Percentiles rank a stretch among this genome's conserved stretches.
These are phyloP conservation scores for Colletotrichum sp. DNA, from an alignment of 2,329 filamentous ascomycete genomes.

Conservation along the genomic window DNA sequence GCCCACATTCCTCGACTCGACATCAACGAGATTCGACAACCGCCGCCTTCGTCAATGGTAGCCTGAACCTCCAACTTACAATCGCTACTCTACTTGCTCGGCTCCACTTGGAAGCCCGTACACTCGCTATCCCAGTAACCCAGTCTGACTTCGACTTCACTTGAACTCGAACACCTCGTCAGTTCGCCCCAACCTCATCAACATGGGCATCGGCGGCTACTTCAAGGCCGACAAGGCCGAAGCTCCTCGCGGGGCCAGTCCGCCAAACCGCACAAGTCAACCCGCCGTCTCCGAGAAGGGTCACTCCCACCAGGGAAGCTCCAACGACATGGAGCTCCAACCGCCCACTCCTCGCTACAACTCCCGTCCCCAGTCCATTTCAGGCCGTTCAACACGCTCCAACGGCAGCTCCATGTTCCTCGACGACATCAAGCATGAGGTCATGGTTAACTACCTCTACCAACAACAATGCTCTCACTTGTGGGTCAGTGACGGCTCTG, in stretches of 20 bases:
- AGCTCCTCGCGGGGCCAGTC: constrained; percentile 25
- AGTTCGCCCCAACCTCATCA: constrained; percentile 13
- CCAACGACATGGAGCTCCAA: constrained; percentile 53
- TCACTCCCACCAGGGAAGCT: constrained; percentile 28
- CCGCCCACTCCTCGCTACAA: constrained; percentile 52
- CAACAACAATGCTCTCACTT: constrained; percentile 78
- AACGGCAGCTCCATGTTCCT: constrained; percentile 60
- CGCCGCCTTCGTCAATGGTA: constrained; percentile 6
- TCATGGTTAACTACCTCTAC: constrained; percentile 84
- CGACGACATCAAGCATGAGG: constrained; percentile 79
- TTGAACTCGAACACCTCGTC: background rate
- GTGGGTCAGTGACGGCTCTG: constrained; percentile 74
- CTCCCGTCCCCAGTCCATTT: constrained; percentile 59
- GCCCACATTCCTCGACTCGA: constrained; percentile 2
- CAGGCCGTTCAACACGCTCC: constrained; percentile 51
- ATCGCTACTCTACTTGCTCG: background rate
- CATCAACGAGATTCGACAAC: constrained; percentile 1
- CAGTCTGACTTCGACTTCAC: background rate
- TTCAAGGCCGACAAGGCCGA: constrained; percentile 61
- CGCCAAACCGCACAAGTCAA: constrained; percentile 26
- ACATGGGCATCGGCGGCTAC: constrained; percentile 67
- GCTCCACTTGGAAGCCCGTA: constrained; percentile 18
- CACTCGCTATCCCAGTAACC: constrained; percentile 1
- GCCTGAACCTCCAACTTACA: background rate
- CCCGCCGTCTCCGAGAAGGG: constrained; percentile 41